phyloP scores from a whole-genome alignment of 306 rosid genomes.

The Cucumis sativus region Cucumber_9930_V3 NC_026657.2:6878001-6878500 shows the following conservation, averaged over 20 bases:
- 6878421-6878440: background rate
- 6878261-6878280: background rate
- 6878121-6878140: background rate
- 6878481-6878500: background rate
- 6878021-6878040: background rate
- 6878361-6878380: background rate
- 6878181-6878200: background rate
- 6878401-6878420: background rate
- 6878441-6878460: background rate
- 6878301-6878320: background rate
- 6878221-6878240: background rate
- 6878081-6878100: background rate
- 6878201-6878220: background rate
- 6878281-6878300: background rate
- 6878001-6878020: background rate
- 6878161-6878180: background rate
- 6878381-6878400: background rate
- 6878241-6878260: background rate
- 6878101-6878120: background rate
- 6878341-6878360: background rate
- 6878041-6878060: background rate
- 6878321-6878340: background rate
- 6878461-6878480: background rate
- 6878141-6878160: background rate
- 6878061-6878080: background rate